Conservation (phyloP, 1,284 basidiomycete species). For the Clitocybe nebularis region DNA sequence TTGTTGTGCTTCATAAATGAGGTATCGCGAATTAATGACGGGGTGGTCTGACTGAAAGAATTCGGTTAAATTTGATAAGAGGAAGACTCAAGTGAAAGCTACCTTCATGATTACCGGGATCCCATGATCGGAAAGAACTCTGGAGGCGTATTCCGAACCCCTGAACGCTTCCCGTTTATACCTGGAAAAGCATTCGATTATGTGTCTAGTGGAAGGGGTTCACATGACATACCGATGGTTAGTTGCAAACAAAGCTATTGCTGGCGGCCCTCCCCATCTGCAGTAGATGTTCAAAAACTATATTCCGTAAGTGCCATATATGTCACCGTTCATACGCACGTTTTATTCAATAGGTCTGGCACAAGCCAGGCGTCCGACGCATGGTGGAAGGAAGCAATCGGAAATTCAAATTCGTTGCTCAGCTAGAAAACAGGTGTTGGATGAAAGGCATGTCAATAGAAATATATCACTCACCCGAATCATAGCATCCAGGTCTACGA, state of each 20-base stretch:
- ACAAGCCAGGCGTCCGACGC: slow-evolving; percentile 77
- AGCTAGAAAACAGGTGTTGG: slow-evolving; percentile 39
- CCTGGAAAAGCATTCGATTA: slow-evolving; percentile 26
- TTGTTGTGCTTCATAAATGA: slow-evolving; percentile 80
- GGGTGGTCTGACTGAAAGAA: slow-evolving; percentile 53
- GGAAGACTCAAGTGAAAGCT: slow-evolving; percentile 3
- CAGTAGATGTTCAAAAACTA: neutral
- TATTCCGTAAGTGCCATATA: neutral
- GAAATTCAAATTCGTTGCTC: slow-evolving; percentile 75
- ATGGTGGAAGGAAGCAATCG: slow-evolving; percentile 68
- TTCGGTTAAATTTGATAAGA: neutral
- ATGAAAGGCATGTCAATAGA: neutral
- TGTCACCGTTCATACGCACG: slow-evolving; percentile 34
- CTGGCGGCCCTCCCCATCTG: slow-evolving; percentile 45
- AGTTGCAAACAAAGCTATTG: slow-evolving; percentile 68
- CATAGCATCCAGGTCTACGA: slow-evolving; percentile 75
- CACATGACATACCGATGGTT: slow-evolving; percentile 33
- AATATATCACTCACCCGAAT: slow-evolving; percentile 46
- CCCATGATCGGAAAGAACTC: slow-evolving; percentile 67
- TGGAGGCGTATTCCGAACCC: slow-evolving; percentile 76
- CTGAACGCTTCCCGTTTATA: slow-evolving; percentile 78
- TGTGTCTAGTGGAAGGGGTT: neutral
- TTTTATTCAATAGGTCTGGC: slow-evolving; percentile 64
- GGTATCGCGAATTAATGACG: slow-evolving; percentile 64
- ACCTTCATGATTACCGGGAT: slow-evolving; percentile 74